A percentile compares a stretch with the other conserved stretches of the same genome.
phyloP scores from a whole-genome alignment of 129 eudicot species.

The sunflower (Helianthus annuus) region DNA sequence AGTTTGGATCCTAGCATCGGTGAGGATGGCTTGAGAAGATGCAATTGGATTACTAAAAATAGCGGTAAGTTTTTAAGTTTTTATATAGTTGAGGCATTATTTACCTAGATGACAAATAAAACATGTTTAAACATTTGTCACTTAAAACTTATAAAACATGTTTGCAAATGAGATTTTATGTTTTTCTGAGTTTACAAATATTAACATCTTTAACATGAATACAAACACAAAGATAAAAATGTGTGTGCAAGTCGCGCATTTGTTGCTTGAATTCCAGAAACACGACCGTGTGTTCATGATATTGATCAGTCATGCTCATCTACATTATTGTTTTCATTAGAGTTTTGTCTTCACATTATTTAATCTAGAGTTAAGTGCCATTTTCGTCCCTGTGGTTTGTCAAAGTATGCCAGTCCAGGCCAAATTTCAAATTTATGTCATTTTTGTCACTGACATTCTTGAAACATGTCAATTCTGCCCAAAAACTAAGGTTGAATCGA shows the following conservation, averaged over 20 bases:
- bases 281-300: neutral
- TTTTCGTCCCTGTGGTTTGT: too few relatives aligned
- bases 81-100: neutral
- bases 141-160: too few relatives aligned
- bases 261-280: neutral
- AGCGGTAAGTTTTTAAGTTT: slow-evolving; percentile 65
- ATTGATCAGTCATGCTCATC: neutral
- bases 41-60: slow-evolving; percentile 92
- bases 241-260: neutral
- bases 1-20: slow-evolving; percentile 26
- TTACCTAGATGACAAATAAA: neutral
- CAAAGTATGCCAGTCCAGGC: too few relatives aligned
- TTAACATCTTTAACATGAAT: neutral
- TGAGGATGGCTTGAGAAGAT: slow-evolving; percentile 71
- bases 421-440: too few relatives aligned
- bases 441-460: too few relatives aligned
- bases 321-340: slow-evolving; percentile 8
- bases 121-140: too few relatives aligned
- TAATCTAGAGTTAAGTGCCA: too few relatives aligned
- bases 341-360: slow-evolving; percentile 1
- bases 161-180: too few relatives aligned
- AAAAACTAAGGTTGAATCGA: too few relatives aligned
- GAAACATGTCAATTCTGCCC: too few relatives aligned
- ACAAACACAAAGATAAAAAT: neutral
- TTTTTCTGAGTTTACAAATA: neutral